A percentile compares a stretch with the other conserved stretches of the same genome.
phyloP scores from a whole-genome alignment of 306 rosid genomes.

The Dryas drummondii region DNA sequence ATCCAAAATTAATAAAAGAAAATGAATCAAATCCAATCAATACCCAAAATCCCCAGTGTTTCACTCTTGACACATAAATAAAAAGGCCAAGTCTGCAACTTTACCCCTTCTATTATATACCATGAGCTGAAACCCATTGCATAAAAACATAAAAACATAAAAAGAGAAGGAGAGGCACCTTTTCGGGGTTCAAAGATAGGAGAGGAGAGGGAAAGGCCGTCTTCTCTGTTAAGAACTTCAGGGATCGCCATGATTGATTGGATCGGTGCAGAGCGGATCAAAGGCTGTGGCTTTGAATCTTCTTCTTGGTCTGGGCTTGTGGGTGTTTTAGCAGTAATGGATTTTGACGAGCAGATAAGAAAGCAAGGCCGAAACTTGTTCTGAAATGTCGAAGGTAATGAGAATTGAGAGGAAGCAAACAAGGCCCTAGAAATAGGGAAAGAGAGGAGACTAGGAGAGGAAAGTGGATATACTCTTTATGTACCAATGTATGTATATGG shows the following conservation, averaged over 20 bases:
- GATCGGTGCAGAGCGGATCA: slow-evolving; percentile 14
- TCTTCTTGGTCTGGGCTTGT: background rate
- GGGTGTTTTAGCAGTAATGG: background rate
- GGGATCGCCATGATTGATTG: slow-evolving; percentile 50
- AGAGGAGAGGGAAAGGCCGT: slow-evolving; percentile 33
- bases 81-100: slow-evolving; percentile 19
- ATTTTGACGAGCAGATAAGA: background rate
- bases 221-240: slow-evolving; percentile 45
- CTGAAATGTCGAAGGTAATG: background rate
- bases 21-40: background rate
- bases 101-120: background rate
- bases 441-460: slow-evolving; percentile 6
- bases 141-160: background rate
- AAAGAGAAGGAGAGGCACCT: slow-evolving; percentile 28
- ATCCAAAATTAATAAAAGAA: background rate
- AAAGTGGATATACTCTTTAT: slow-evolving; percentile 1
- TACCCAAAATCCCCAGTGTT: slow-evolving; percentile 1
- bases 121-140: slow-evolving; percentile 1
- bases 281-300: slow-evolving; percentile 7
- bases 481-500: background rate
- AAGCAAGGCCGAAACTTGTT: no score
- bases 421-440: slow-evolving; percentile 6
- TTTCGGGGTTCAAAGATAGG: slow-evolving; percentile 33
- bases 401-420: background rate
- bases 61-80: background rate